These are phyloP conservation scores for Silene conica DNA, from an alignment of 148 eudicot genomes.

Conservation along the genomic window DNA sequence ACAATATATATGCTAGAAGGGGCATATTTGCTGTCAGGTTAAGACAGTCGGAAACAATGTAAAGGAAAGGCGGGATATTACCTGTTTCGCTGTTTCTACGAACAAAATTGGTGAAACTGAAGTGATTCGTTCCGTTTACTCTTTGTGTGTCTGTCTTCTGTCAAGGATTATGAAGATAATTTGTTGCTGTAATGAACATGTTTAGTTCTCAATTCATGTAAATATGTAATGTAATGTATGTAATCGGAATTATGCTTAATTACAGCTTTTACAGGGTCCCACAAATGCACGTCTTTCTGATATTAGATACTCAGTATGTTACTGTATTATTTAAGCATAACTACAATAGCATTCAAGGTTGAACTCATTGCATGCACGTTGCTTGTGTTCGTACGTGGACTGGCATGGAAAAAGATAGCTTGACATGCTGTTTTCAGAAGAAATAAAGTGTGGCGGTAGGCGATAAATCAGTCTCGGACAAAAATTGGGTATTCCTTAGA, in stretches of 20 bases:
- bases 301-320: neutral
- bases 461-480: too few relatives aligned
- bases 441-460: too few relatives aligned
- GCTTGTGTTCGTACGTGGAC: neutral
- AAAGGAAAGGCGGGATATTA: neutral
- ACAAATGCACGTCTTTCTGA: constrained; percentile 25
- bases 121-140: too few relatives aligned
- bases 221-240: neutral
- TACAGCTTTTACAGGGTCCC: constrained; percentile 7
- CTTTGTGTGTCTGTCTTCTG: too few relatives aligned
- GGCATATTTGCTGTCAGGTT: too few relatives aligned
- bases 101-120: neutral
- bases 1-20: too few relatives aligned
- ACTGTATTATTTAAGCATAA: neutral
- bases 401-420: neutral
- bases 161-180: neutral
- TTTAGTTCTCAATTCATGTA: neutral
- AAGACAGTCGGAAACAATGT: too few relatives aligned
- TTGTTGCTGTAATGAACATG: neutral
- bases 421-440: too few relatives aligned
- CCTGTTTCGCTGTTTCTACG: neutral
- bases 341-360: neutral
- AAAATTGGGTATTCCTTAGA: too few relatives aligned
- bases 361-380: neutral
- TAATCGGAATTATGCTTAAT: neutral